phyloP scores from a whole-genome alignment of 1,284 basidiomycete genomes.

The Austroboletus niveus region DNA sequence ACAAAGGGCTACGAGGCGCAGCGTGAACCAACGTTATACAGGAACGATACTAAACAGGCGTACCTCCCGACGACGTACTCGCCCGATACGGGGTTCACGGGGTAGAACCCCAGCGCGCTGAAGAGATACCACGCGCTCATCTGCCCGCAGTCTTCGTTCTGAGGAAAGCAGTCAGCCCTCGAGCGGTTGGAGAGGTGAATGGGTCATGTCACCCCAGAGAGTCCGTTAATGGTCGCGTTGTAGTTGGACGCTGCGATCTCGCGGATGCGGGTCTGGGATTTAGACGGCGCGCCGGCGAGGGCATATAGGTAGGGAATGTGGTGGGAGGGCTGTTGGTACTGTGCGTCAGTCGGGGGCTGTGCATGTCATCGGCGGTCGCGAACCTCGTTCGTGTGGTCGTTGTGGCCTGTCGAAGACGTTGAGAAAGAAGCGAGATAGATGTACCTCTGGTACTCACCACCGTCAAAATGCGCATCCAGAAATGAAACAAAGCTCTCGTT shows the following conservation, averaged over 20 bases:
- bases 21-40: background rate
- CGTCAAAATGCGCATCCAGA: conserved; percentile 75
- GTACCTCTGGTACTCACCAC: conserved; percentile 37
- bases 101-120: conserved; percentile 80
- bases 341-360: conserved; percentile 5
- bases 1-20: conserved; percentile 40
- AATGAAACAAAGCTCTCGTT: conserved; percentile 62
- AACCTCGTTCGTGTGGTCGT: conserved; percentile 83
- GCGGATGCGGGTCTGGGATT: conserved; percentile 69
- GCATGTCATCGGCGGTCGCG: background rate
- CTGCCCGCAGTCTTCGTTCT: conserved; percentile 89
- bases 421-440: background rate
- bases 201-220: conserved; percentile 53
- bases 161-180: background rate
- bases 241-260: conserved; percentile 65
- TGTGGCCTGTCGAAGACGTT: conserved; percentile 55
- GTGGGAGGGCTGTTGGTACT: conserved; percentile 60
- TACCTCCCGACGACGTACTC: conserved; percentile 74
- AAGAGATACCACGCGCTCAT: conserved; percentile 90
- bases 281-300: conserved; percentile 65
- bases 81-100: conserved; percentile 77
- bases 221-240: conserved; percentile 63
- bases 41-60: conserved; percentile 4
- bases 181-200: background rate
- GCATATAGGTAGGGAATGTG: conserved; percentile 84